These are phyloP conservation scores for Eutypella sp. DNA, from an alignment of 2,329 filamentous ascomycete genomes.

Conservation along the genomic window DNA sequence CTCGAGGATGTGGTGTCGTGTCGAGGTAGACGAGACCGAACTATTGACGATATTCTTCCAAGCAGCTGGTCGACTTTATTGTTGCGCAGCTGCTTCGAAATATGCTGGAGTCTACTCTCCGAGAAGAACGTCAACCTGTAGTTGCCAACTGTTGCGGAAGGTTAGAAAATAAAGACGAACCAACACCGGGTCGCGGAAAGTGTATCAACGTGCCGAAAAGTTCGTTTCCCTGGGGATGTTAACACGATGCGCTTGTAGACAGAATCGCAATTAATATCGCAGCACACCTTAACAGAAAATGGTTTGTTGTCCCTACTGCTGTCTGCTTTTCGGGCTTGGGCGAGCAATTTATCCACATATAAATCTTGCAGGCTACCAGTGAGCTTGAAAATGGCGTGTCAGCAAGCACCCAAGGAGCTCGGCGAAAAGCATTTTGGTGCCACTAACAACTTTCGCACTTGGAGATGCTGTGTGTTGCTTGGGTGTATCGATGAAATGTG, in stretches of 20 bases:
- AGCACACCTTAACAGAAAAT: constrained; percentile 19
- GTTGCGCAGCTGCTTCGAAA: constrained; percentile 23
- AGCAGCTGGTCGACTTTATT: constrained; percentile 25
- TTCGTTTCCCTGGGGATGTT: constrained; percentile 20
- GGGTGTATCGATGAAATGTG: not conserved
- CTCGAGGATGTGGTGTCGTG: constrained; percentile 1
- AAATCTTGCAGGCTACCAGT: constrained; percentile 16
- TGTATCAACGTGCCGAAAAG: constrained; percentile 22
- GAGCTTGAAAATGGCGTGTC: constrained; percentile 5
- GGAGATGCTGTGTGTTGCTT: not conserved
- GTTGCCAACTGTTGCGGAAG: constrained; percentile 15
- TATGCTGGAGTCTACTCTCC: constrained; percentile 24
- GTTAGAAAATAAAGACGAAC: constrained; percentile 2
- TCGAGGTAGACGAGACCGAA: constrained; percentile 10
- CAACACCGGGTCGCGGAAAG: not conserved
- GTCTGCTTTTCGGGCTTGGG: constrained; percentile 8
- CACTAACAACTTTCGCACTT: not conserved
- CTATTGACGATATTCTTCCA: constrained; percentile 20
- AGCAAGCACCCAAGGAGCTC: not conserved
- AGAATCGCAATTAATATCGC: not conserved
- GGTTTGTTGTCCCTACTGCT: constrained; percentile 9
- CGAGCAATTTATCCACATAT: constrained; percentile 23
- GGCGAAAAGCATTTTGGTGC: too few species aligned
- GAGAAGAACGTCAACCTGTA: constrained; percentile 25
- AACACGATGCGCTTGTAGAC: not conserved